A percentile compares a stretch with the other conserved stretches of the same genome.
These are phyloP conservation scores for Rhodotorula toruloides DNA, from an alignment of 768 basidiomycete species.

Conservation along the genomic window DNA sequence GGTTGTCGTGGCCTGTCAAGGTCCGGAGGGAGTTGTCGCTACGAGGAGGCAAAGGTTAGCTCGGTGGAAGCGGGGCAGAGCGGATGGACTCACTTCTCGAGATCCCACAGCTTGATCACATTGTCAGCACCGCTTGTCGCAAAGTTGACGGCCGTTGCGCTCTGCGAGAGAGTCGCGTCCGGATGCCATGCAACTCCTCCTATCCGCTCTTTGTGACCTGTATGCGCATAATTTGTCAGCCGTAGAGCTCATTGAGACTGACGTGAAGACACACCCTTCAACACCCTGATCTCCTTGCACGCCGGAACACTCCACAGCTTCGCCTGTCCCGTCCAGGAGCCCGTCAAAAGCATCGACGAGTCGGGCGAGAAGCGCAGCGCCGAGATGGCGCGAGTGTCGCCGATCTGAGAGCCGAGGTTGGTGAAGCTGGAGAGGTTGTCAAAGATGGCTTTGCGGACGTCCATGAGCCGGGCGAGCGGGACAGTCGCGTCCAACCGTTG, in stretches of 20 bases:
- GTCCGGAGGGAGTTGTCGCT: conserved; percentile 73
- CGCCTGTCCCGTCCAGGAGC: conserved; percentile 90
- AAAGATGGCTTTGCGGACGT: conserved; percentile 85
- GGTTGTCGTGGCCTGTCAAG: conserved; percentile 79
- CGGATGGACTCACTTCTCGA: conserved; percentile 60
- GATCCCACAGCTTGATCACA: conserved; percentile 79
- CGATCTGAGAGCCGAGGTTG: conserved; percentile 95
- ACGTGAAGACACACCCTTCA: conserved; percentile 57
- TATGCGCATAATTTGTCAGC: no score
- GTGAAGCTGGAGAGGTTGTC: conserved; percentile 84
- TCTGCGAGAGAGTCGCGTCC: conserved; percentile 69
- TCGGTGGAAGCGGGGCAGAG: neutral
- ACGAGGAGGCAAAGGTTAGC: conserved; percentile 3
- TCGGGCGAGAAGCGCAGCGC: conserved; percentile 93
- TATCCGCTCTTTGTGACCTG: conserved; percentile 82
- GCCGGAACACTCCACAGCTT: conserved; percentile 94
- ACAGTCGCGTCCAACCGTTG: conserved; percentile 85
- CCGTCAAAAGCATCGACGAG: conserved; percentile 78
- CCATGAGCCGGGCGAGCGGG: conserved; percentile 81
- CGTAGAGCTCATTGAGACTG: no score
- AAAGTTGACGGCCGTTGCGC: conserved; percentile 65
- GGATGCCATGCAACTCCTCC: conserved; percentile 99
- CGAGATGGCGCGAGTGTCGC: conserved; percentile 89
- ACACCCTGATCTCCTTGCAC: conserved; percentile 69
- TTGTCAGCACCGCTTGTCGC: conserved; percentile 87